Base-by-base conservation (phyloP, 2,329 filamentous ascomycete species). In the Chalara sp. region DNA sequence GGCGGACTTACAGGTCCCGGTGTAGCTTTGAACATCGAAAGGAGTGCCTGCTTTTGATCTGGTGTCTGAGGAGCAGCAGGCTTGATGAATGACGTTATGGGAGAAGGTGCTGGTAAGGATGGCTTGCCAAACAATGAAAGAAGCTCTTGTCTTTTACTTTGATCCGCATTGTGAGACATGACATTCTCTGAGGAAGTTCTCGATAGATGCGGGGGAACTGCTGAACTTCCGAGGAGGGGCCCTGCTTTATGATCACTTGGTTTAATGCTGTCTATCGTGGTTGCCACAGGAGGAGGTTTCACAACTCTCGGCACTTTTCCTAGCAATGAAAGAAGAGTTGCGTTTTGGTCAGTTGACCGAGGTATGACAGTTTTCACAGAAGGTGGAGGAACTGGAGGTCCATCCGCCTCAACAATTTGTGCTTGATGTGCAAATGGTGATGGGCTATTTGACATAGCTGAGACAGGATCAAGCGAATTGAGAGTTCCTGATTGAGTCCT, bases 31-130 rank as follows among this genome's bases (percentile, higher is more conserved):
- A 66, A 65, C 33, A 66, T 48, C 5, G 58, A 62, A 40, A 67
- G 56, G 30, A 78, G 64, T 4, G 68, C 65, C 55, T 76, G 72
- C 53, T 71, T 74, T 49, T 77, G 74, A 12, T 70, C 66, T n/a
- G 58, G 53, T 12, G 70, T 67, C 55, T 73, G 72, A 44, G 62
- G 69, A n/a, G 66, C 43, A 65, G 70, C 21, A 21, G 21, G 21
- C 21, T 21, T 21, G 21, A 21, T 21, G 21, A 21, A 55, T 69
- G 65, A 39, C 64, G 29, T 37, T 39, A 6, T n/a, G 52, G 49
- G 31, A 39, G 28, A 21, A 43, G 28, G 28, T 43, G 28, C 8
- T 43, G 41, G 10, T 46, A 31, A 46, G 31, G 51, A 53, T 12
- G 42, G 29, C 29, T 30, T 13, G 11, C 42, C 35, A 12, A 44